A percentile compares a stretch with the other conserved stretches of the same genome.
Conservation (phyloP, 768 basidiomycete genomes). For the Calvatia gigantea region DNA sequence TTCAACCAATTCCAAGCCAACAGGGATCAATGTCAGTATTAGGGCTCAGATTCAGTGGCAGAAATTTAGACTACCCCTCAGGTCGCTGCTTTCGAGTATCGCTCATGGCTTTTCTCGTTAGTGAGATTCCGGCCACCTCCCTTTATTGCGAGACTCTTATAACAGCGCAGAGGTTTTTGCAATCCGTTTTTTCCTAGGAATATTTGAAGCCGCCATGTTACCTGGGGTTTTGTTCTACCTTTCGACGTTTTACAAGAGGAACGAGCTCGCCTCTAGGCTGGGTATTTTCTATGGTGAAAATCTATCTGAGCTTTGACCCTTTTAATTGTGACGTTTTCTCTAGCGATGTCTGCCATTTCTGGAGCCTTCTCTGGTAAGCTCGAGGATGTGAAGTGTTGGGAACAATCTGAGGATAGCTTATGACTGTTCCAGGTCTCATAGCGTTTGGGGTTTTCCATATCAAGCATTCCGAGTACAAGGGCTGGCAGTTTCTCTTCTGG, state of each 20-base stretch:
- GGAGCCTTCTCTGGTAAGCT: constrained; percentile 42
- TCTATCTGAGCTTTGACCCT: background rate
- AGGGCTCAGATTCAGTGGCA: background rate
- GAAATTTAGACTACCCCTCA: constrained; percentile 13
- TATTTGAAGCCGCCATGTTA: constrained; percentile 48
- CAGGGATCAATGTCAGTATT: constrained; percentile 39
- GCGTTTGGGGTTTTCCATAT: constrained; percentile 54
- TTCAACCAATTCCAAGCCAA: background rate
- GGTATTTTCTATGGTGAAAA: constrained; percentile 44
- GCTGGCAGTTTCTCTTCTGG: constrained; percentile 53
- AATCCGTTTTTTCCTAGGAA: constrained; percentile 46
- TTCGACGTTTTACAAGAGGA: constrained; percentile 48
- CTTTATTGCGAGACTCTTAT: background rate
- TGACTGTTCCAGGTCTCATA: constrained; percentile 32
- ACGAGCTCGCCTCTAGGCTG: constrained; percentile 48
- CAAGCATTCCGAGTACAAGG: constrained; percentile 33
- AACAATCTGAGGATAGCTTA: background rate
- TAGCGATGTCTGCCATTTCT: constrained; percentile 42
- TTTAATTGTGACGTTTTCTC: background rate
- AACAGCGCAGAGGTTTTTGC: constrained; percentile 37
- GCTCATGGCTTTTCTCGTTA: constrained; percentile 44
- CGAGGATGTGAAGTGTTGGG: background rate
- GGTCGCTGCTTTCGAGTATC: constrained; percentile 42
- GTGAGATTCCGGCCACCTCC: background rate
- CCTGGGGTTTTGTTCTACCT: constrained; percentile 50